Conservation (phyloP, 495 filamentous ascomycete genomes). For the Penicillium chermesinum region DNA sequence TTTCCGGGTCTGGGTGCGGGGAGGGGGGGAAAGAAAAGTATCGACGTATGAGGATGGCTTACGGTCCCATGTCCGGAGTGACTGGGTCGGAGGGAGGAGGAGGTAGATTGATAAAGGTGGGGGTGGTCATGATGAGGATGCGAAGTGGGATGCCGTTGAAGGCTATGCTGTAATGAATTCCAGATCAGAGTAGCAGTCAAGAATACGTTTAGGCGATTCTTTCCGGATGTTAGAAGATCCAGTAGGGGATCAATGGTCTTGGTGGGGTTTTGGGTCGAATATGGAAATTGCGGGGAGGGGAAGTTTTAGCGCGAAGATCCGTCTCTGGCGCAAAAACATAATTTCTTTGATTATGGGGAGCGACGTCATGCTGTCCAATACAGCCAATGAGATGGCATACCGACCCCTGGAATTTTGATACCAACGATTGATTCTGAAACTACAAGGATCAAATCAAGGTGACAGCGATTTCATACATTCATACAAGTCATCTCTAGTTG, state of each 20-base stretch:
- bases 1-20: background rate
- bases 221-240: too few relatives aligned
- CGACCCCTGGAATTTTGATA: background rate
- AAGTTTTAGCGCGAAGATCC: background rate
- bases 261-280: background rate
- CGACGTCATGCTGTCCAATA: conserved; percentile 13
- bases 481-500: conserved; percentile 14
- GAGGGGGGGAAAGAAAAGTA: background rate
- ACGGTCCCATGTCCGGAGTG: conserved; percentile 88
- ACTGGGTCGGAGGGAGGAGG: conserved; percentile 77
- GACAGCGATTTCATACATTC: conserved; percentile 16
- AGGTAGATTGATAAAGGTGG: conserved; percentile 81
- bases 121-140: conserved; percentile 29
- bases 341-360: background rate
- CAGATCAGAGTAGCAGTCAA: background rate
- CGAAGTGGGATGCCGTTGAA: background rate
- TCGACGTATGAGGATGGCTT: conserved; percentile 34
- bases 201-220: too few relatives aligned
- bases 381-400: background rate
- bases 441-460: background rate
- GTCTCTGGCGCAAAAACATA: conserved; percentile 5
- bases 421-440: background rate
- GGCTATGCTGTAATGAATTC: background rate
- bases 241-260: background rate
- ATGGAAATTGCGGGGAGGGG: conserved; percentile 14